Evolutionary conservation across 148 eudicot species (phyloP).

Genomic region (Cornus florida): DNA sequence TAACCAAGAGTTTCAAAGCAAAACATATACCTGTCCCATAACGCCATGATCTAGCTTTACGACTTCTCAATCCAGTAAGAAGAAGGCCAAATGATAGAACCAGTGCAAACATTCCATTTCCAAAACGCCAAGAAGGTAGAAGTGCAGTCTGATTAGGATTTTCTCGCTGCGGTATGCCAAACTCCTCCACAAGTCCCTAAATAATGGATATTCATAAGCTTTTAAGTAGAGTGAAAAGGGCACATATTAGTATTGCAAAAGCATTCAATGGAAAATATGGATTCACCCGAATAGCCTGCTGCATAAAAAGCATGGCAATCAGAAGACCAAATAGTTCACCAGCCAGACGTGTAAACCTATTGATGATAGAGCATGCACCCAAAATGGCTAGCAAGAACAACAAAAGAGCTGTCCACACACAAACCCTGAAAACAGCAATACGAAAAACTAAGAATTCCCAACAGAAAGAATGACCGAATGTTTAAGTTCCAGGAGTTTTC

Average conservation of each 20-base stretch:
- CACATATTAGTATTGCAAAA: neutral
- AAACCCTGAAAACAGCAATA: conserved; percentile 61
- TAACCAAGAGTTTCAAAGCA: neutral
- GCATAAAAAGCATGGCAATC: conserved; percentile 99
- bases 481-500: conserved; percentile 4
- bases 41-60: conserved; percentile 98
- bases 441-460: neutral
- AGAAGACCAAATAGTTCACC: conserved; percentile 98
- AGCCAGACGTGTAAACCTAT: conserved; percentile 91
- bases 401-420: conserved; percentile 93
- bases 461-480: neutral
- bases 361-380: conserved; percentile 98
- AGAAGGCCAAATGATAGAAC: conserved; percentile 97
- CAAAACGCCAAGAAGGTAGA: conserved; percentile 94
- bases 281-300: conserved; percentile 91
- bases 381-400: conserved; percentile 83
- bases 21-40: conserved; percentile 79
- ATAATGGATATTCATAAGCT: conserved; percentile 5
- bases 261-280: neutral
- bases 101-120: conserved; percentile 98
- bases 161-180: conserved; percentile 77
- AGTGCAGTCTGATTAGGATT: conserved; percentile 57
- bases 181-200: conserved; percentile 94
- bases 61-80: conserved; percentile 72
- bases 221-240: neutral